phyloP scores from a whole-genome alignment of 2,329 filamentous ascomycete species.

The Massarina eburnea region DNA sequence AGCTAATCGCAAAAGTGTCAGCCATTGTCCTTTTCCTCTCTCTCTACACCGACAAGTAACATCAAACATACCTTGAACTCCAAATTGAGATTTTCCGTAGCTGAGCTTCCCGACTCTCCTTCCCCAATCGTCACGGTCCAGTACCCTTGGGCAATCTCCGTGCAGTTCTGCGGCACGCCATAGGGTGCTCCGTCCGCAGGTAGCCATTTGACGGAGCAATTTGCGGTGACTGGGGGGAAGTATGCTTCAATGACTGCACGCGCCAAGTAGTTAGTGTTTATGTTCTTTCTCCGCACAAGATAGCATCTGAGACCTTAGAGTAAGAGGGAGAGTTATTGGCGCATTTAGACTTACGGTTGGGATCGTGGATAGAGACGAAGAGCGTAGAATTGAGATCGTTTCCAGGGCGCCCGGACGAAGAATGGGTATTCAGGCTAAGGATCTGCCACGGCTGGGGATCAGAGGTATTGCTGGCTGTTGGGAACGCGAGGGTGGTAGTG shows the following conservation, averaged over 20 bases:
- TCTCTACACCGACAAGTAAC: conserved; percentile 1
- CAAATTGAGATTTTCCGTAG: conserved; percentile 9
- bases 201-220: conserved; percentile 3
- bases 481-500: neutral
- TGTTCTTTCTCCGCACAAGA: too few species aligned
- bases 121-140: conserved; percentile 3
- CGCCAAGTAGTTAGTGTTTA: too few species aligned
- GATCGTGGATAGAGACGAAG: conserved; percentile 10
- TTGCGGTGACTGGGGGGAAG: conserved; percentile 4
- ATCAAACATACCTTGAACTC: conserved; percentile 7
- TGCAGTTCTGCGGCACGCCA: conserved; percentile 5
- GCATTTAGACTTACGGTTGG: too few species aligned
- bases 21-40: too few species aligned
- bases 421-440: conserved; percentile 9
- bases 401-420: conserved; percentile 12
- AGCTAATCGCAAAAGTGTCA: too few species aligned
- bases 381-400: conserved; percentile 11
- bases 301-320: too few species aligned
- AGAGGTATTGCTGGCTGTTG: neutral
- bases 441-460: conserved; percentile 10
- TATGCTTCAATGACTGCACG: too few species aligned
- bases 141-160: neutral
- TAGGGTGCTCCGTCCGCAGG: neutral
- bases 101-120: too few species aligned
- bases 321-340: too few species aligned